Evolutionary conservation across 2,329 filamentous ascomycete genomes (phyloP).

Genomic region (Xylaria sp.): DNA sequence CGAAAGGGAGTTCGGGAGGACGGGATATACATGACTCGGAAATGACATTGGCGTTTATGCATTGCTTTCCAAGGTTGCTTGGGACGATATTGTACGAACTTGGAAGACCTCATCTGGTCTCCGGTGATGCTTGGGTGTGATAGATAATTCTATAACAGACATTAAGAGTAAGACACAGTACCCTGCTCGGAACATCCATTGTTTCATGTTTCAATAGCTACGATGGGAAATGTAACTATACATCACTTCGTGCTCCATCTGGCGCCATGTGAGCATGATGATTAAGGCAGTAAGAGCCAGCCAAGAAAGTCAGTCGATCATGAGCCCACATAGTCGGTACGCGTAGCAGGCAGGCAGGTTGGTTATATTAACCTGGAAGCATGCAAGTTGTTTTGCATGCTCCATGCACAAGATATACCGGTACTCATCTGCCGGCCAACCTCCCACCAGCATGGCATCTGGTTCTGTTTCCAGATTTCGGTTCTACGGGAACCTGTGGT

Average conservation of each 20-base stretch:
- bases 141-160: slow-evolving; percentile 29
- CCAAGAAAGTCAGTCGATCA: not conserved
- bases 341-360: not conserved
- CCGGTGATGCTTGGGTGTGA: slow-evolving; percentile 30
- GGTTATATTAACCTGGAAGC: not conserved
- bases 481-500: no score
- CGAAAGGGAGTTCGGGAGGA: slow-evolving; percentile 44
- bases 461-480: not conserved
- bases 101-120: slow-evolving; percentile 36
- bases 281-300: not conserved
- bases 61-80: slow-evolving; percentile 40
- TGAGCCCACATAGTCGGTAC: not conserved
- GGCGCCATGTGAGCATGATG: not conserved
- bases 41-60: slow-evolving; percentile 46
- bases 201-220: not conserved
- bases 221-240: not conserved
- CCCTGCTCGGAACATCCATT: slow-evolving; percentile 14
- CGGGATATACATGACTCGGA: slow-evolving; percentile 42
- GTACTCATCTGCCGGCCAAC: not conserved
- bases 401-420: not conserved
- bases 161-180: slow-evolving; percentile 15
- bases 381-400: not conserved
- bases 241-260: not conserved
- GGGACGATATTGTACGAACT: slow-evolving; percentile 38
- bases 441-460: not conserved